phyloP scores from a whole-genome alignment of 352 stramenopile species.

The Achlya hypogyna region DNA sequence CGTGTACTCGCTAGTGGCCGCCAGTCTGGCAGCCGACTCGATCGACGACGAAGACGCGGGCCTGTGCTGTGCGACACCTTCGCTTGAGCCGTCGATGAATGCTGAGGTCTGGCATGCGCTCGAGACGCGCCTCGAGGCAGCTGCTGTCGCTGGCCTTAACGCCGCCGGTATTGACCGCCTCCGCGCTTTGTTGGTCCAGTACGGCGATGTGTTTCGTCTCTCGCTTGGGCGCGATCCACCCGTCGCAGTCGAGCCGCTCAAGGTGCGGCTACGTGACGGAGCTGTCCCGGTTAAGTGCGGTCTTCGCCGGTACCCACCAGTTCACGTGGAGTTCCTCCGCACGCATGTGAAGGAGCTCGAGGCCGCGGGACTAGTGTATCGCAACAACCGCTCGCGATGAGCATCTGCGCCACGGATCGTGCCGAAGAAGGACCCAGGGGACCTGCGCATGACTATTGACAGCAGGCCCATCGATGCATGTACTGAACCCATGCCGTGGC shows the following conservation, averaged over 20 bases:
- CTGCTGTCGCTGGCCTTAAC: no score
- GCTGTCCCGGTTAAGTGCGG: neutral
- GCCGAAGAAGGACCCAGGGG: conserved; percentile 1
- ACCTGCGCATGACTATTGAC: conserved; percentile 14
- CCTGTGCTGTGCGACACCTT: no score
- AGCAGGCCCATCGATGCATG: neutral
- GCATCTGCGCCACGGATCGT: neutral
- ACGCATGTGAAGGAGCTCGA: neutral
- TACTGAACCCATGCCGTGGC: neutral
- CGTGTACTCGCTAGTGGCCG: no score
- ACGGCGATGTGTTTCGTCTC: neutral
- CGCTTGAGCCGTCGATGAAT: no score
- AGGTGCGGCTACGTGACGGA: neutral
- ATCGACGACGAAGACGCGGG: no score
- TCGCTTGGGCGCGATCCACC: neutral
- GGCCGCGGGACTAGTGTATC: conserved; percentile 2
- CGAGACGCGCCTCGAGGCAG: no score
- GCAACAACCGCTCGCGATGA: neutral
- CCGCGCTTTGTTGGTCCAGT: neutral
- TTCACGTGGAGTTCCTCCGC: conserved; percentile 8
- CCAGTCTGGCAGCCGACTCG: no score
- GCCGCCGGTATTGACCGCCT: no score
- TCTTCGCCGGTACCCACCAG: conserved; percentile 2
- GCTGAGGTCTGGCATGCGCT: no score
- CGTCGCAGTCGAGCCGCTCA: conserved; percentile 1